Percentiles rank a stretch among this genome's conserved stretches.
These are phyloP conservation scores for Collybia sordida DNA, from an alignment of 768 basidiomycete genomes.

Conservation along the genomic window DNA sequence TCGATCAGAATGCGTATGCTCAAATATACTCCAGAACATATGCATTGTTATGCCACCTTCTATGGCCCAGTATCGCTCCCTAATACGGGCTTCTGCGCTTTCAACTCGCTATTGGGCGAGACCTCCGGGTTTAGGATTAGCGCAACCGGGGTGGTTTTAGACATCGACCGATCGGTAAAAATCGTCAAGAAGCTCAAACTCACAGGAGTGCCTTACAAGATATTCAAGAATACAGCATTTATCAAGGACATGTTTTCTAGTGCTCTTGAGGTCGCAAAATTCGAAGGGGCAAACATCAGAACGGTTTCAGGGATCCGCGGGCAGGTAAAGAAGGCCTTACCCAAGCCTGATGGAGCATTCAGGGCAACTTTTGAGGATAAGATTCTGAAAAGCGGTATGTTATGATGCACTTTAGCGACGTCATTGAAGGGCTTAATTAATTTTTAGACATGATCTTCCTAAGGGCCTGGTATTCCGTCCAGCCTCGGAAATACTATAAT, in stretches of 20 bases:
- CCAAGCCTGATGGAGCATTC: constrained; percentile 95
- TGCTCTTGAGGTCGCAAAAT: constrained; percentile 95
- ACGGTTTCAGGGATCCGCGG: constrained; percentile 96
- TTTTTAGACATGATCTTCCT: constrained; percentile 87
- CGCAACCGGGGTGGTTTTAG: constrained; percentile 93
- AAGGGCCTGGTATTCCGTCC: constrained; percentile 94
- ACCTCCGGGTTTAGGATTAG: constrained; percentile 81
- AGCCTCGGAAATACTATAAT: constrained; percentile 95
- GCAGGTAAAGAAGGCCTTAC: constrained; percentile 92
- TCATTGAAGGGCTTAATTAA: neutral
- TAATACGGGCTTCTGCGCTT: constrained; percentile 97
- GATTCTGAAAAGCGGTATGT: constrained; percentile 85
- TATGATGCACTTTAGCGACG: neutral
- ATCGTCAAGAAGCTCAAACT: constrained; percentile 99
- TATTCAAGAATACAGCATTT: constrained; percentile 99
- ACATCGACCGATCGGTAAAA: constrained; percentile 88
- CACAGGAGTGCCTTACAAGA: constrained; percentile 93
- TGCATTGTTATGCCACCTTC: constrained; percentile 99
- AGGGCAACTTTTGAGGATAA: constrained; percentile 99
- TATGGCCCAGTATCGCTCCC: constrained; percentile 91
- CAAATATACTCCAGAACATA: constrained; percentile 99
- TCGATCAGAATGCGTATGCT: constrained; percentile 98
- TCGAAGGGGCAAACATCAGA: constrained; percentile 95
- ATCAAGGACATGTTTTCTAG: constrained; percentile 96
- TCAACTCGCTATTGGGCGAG: constrained; percentile 77